Evolutionary conservation across 2,329 filamentous ascomycete species (phyloP).

Genomic region (Fusarium poae): DNA sequence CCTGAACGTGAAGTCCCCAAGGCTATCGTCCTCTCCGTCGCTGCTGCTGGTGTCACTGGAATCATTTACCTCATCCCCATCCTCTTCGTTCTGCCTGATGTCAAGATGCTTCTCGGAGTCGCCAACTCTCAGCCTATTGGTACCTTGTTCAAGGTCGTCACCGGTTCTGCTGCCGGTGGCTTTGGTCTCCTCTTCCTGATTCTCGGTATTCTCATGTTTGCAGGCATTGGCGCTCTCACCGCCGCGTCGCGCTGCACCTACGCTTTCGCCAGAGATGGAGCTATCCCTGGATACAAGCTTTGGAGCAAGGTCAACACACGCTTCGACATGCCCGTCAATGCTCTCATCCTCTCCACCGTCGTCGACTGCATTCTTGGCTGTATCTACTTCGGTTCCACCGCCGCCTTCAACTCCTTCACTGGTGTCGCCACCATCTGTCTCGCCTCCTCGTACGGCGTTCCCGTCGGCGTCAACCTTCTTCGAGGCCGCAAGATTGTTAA

Average conservation of each 20-base stretch:
- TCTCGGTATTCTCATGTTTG: slow-evolving; percentile 81
- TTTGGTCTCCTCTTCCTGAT: slow-evolving; percentile 82
- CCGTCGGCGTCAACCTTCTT: slow-evolving; percentile 78
- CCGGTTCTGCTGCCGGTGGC: slow-evolving; percentile 77
- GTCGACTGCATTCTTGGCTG: slow-evolving; percentile 79
- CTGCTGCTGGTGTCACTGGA: slow-evolving; percentile 74
- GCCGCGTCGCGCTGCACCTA: slow-evolving; percentile 81
- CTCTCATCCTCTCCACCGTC: slow-evolving; percentile 74
- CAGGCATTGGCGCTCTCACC: slow-evolving; percentile 79
- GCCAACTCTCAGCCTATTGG: slow-evolving; percentile 82
- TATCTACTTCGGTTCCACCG: slow-evolving; percentile 83
- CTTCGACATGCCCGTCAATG: slow-evolving; percentile 78
- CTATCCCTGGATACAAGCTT: slow-evolving; percentile 75
- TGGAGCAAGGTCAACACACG: slow-evolving; percentile 75
- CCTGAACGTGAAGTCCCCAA: slow-evolving; percentile 72
- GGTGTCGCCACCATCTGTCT: slow-evolving; percentile 85
- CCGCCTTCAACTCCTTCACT: slow-evolving; percentile 84
- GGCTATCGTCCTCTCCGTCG: slow-evolving; percentile 76
- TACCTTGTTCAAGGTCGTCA: slow-evolving; percentile 80
- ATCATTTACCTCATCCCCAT: slow-evolving; percentile 77
- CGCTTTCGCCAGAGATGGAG: slow-evolving; percentile 80
- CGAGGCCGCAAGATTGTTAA: slow-evolving; percentile 75
- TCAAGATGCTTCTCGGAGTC: slow-evolving; percentile 72
- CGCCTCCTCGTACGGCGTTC: slow-evolving; percentile 79
- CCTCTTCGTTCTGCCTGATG: slow-evolving; percentile 79